Conservation (phyloP, 1,284 basidiomycete species). For the Inonotus hispidus region DNA sequence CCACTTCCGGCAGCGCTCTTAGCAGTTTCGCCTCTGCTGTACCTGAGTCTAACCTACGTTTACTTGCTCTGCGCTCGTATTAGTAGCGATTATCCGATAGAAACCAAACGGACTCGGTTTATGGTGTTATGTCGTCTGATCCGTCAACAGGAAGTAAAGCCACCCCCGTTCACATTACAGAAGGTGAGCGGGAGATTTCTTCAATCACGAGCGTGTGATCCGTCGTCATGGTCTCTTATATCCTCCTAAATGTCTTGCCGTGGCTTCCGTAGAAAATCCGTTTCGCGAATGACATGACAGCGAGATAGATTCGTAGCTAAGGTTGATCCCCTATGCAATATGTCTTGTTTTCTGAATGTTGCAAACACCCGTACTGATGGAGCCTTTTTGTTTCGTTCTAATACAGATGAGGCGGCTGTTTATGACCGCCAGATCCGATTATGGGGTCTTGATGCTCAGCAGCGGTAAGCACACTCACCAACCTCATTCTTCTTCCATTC, state of each 20-base stretch:
- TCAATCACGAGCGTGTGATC: not conserved
- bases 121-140: slow-evolving; percentile 14
- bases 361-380: not conserved
- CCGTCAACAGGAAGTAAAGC: slow-evolving; percentile 24
- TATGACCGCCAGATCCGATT: slow-evolving; percentile 97
- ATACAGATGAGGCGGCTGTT: slow-evolving; percentile 73
- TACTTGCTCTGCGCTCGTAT: not conserved
- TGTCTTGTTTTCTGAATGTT: not conserved
- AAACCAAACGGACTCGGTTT: not conserved
- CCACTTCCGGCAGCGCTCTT: not conserved
- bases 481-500: not conserved
- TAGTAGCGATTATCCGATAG: not conserved
- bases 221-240: not conserved
- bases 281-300: not conserved
- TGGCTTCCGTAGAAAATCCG: slow-evolving; percentile 15
- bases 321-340: not conserved
- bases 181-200: slow-evolving; percentile 29
- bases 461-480: slow-evolving; percentile 52
- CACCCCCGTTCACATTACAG: slow-evolving; percentile 34
- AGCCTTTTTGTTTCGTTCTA: not conserved
- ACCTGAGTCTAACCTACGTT: not conserved
- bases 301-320: not conserved
- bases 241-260: not conserved
- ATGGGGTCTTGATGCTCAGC: slow-evolving; percentile 98
- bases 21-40: not conserved